Conservation (phyloP, 371 early-diverging fungal genomes). For the Mucor lusitanicus region DNA sequence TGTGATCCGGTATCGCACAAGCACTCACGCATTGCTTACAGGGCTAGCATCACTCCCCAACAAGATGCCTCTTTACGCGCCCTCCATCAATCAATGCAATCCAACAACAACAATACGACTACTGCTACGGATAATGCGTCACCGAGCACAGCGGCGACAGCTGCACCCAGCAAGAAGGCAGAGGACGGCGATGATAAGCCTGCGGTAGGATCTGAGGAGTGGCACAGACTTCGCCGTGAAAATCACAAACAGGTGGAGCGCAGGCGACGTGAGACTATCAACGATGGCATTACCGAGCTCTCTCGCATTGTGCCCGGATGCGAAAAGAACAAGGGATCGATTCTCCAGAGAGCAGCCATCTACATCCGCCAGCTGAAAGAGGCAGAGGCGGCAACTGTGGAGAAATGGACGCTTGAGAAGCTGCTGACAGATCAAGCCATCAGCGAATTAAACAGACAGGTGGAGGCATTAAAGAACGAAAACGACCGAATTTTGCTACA, state of each 20-base stretch:
- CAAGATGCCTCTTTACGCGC: slow-evolving; percentile 24
- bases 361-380: slow-evolving; percentile 82
- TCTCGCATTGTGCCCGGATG: slow-evolving; percentile 84
- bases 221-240: slow-evolving; percentile 79
- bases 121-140: slow-evolving; percentile 1
- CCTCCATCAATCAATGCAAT: slow-evolving; percentile 23
- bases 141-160: not conserved
- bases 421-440: slow-evolving; percentile 70
- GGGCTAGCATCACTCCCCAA: slow-evolving; percentile 19
- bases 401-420: slow-evolving; percentile 72
- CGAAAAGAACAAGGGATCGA: slow-evolving; percentile 90
- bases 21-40: not conserved
- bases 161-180: not conserved
- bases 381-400: slow-evolving; percentile 57
- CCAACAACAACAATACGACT: not conserved
- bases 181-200: slow-evolving; percentile 43
- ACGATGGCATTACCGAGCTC: slow-evolving; percentile 85
- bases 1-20: not conserved
- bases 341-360: slow-evolving; percentile 79
- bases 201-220: slow-evolving; percentile 73
- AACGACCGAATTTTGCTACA: slow-evolving; percentile 19
- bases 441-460: slow-evolving; percentile 34
- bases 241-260: slow-evolving; percentile 95
- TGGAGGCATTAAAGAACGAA: slow-evolving; percentile 20
- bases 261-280: slow-evolving; percentile 91